Conservation (phyloP, 108 stramenopile genomes). For the Cylindrotheca fusiformis region DNA sequence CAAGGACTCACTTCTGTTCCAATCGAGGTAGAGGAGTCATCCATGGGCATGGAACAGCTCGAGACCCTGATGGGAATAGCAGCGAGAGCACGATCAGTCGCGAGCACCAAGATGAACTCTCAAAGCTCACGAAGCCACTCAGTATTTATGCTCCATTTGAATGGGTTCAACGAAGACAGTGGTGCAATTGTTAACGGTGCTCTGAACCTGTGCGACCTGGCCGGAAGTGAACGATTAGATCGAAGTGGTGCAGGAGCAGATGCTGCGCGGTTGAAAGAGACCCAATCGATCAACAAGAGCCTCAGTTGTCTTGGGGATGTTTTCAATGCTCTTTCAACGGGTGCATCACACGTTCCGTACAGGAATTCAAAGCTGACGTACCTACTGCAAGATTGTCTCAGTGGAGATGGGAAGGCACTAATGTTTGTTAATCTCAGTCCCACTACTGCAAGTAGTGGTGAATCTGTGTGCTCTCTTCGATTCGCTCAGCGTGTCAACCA, state of each 20-base stretch:
- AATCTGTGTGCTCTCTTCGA: constrained; percentile 91
- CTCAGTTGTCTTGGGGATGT: constrained; percentile 97
- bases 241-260: constrained; percentile 88
- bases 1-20: constrained; percentile 83
- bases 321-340: constrained; percentile 88
- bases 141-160: constrained; percentile 97
- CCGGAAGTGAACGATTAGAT: constrained; percentile 96
- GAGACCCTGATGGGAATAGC: constrained; percentile 86
- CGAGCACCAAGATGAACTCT: constrained; percentile 97
- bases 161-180: constrained; percentile 84
- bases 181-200: constrained; percentile 88
- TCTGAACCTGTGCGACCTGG: constrained; percentile 97
- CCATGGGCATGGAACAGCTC: constrained; percentile 68
- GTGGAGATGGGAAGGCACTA: constrained; percentile 94
- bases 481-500: constrained; percentile 85
- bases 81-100: constrained; percentile 89
- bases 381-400: constrained; percentile 90
- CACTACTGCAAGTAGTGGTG: constrained; percentile 74
- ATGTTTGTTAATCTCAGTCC: constrained; percentile 96
- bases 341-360: constrained; percentile 91
- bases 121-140: constrained; percentile 97
- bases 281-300: constrained; percentile 98
- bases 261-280: constrained; percentile 88
- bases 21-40: constrained; percentile 74
- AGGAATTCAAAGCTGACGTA: constrained; percentile 95